phyloP scores from a whole-genome alignment of 805 yeast genomes.

The Yarrowia sp. region DNA sequence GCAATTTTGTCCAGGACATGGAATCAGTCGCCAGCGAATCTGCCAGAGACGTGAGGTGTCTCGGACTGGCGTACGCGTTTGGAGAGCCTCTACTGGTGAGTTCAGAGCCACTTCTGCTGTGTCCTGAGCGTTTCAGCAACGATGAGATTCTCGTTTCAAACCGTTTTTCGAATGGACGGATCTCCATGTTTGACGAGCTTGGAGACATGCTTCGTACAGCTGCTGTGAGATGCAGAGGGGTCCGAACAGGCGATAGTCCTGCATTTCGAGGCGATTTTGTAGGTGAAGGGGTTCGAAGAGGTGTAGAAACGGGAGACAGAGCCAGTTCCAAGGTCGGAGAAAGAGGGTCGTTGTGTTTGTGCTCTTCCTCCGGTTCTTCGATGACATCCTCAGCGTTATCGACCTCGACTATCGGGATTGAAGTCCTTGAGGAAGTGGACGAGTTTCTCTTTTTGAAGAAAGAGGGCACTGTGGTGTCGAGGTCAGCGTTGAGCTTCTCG shows the following conservation, averaged over 20 bases:
- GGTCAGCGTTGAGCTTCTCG: slow-evolving; percentile 10
- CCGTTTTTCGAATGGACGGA: slow-evolving; percentile 25
- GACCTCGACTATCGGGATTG: slow-evolving; percentile 4
- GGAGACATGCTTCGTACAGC: slow-evolving; percentile 14
- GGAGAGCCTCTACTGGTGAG: slow-evolving; percentile 26
- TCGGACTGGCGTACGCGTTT: background rate
- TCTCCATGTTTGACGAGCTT: slow-evolving; percentile 30
- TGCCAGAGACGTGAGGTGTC: slow-evolving; percentile 6
- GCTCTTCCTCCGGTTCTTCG: background rate
- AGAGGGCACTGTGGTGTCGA: slow-evolving; percentile 23
- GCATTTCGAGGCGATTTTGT: slow-evolving; percentile 9
- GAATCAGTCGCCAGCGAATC: slow-evolving; percentile 35
- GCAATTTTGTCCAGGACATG: slow-evolving; percentile 53
- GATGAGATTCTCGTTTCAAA: slow-evolving; percentile 24
- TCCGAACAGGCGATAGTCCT: slow-evolving; percentile 7
- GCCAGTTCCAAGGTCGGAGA: slow-evolving; percentile 16
- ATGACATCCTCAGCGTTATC: background rate
- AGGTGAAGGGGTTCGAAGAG: slow-evolving; percentile 8
- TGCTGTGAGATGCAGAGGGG: slow-evolving; percentile 12
- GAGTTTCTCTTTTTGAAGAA: slow-evolving; percentile 22
- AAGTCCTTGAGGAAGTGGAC: background rate
- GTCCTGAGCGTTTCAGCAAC: slow-evolving; percentile 13
- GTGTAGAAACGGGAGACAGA: slow-evolving; percentile 14
- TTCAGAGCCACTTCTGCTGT: slow-evolving; percentile 32
- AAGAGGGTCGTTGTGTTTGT: background rate